phyloP scores from a whole-genome alignment of 1,139 yeast genomes.

The Magnusiomyces fungicola region DNA sequence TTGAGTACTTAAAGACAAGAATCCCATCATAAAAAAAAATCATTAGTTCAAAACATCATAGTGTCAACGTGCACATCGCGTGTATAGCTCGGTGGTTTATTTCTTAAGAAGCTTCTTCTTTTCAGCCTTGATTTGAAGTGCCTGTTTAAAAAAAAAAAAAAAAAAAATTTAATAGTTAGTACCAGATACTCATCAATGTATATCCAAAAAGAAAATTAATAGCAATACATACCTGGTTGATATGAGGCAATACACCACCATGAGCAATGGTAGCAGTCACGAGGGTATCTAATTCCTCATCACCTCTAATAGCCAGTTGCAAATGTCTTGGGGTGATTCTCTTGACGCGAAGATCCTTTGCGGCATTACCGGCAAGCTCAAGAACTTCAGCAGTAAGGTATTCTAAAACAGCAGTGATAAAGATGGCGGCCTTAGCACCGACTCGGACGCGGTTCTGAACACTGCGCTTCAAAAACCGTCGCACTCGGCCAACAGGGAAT shows the following conservation, averaged over 20 bases:
- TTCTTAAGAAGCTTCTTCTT: slow-evolving; percentile 56
- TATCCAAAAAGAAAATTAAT: not conserved
- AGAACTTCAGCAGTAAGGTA: slow-evolving; percentile 96
- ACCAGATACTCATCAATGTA: not conserved
- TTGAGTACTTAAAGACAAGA: no score
- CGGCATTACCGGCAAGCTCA: slow-evolving; percentile 98
- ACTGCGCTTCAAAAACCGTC: slow-evolving; percentile 84
- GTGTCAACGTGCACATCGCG: no score
- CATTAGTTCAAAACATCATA: no score
- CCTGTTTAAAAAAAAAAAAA: no score
- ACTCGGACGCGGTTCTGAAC: slow-evolving; percentile 94
- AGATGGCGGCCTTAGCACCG: slow-evolving; percentile 96
- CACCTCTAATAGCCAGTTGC: slow-evolving; percentile 98
- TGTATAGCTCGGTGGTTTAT: no score
- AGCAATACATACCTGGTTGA: slow-evolving; percentile 74
- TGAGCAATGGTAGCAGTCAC: slow-evolving; percentile 97
- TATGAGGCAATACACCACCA: slow-evolving; percentile 99
- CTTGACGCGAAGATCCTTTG: slow-evolving; percentile 95
- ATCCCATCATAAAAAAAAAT: no score
- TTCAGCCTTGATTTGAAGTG: slow-evolving; percentile 80
- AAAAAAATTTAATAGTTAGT: not conserved
- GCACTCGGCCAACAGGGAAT: slow-evolving; percentile 98
- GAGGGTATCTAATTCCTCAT: slow-evolving; percentile 93
- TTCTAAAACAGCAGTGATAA: slow-evolving; percentile 93
- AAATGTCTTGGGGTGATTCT: slow-evolving; percentile 98